A percentile compares a stretch with the other conserved stretches of the same genome.
These are phyloP conservation scores for Colletotrichum costaricense DNA, from an alignment of 2,329 filamentous ascomycete genomes.

Conservation along the genomic window DNA sequence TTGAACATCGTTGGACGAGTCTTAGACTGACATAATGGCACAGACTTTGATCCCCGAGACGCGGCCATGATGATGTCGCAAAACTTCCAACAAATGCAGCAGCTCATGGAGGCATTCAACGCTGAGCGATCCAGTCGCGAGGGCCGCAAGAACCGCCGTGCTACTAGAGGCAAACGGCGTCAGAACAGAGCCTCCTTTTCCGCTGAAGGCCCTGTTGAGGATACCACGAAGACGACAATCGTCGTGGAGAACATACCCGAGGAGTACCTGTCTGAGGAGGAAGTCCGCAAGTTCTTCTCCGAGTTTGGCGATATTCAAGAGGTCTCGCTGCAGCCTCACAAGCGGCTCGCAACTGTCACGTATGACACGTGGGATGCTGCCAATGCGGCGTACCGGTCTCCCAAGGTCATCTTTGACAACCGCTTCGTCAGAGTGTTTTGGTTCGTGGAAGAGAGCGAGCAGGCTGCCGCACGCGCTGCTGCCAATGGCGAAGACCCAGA, in stretches of 20 bases:
- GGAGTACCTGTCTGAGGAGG: constrained; percentile 73
- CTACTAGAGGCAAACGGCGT: constrained; percentile 26
- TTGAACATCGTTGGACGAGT: neutral
- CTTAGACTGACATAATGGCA: constrained; percentile 6
- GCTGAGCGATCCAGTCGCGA: constrained; percentile 34
- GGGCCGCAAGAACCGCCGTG: constrained; percentile 44
- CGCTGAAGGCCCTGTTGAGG: constrained; percentile 69
- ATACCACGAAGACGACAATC: constrained; percentile 73
- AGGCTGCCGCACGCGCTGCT: constrained; percentile 41
- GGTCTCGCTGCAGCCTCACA: constrained; percentile 74
- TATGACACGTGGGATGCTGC: constrained; percentile 75
- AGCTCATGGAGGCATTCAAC: constrained; percentile 38
- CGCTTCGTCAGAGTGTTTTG: constrained; percentile 88
- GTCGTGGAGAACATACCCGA: constrained; percentile 84
- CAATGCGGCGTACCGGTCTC: constrained; percentile 77
- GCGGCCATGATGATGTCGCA: constrained; percentile 36
- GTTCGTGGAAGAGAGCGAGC: constrained; percentile 66
- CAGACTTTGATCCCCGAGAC: constrained; percentile 37
- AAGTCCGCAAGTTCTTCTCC: constrained; percentile 75
- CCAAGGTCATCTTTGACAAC: constrained; percentile 86
- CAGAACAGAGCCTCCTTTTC: constrained; percentile 68
- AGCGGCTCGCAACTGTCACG: constrained; percentile 76
- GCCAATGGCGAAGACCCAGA: constrained; percentile 32
- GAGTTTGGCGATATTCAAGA: constrained; percentile 76
- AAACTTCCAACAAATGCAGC: constrained; percentile 35